Evolutionary conservation across 345 rosid genomes (phyloP).

Genomic region (Triadica sebifera): DNA sequence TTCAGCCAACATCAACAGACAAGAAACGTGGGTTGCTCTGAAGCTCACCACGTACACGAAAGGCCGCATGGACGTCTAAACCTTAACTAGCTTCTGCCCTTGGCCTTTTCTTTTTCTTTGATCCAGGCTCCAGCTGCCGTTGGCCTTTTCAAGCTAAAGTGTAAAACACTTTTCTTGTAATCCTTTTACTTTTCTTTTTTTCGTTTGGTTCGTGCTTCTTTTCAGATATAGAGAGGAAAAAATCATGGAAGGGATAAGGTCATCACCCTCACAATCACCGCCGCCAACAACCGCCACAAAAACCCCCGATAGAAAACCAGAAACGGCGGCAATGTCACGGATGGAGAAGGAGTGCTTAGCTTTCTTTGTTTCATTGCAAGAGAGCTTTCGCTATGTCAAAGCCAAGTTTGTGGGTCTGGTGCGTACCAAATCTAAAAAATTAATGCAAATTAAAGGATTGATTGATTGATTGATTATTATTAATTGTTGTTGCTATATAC

Average conservation of each 20-base stretch:
- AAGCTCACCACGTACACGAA: neutral
- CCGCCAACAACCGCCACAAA: conserved; percentile 6
- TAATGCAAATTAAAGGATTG: too few species aligned
- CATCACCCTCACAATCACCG: neutral
- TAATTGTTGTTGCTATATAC: too few species aligned
- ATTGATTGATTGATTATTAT: too few species aligned
- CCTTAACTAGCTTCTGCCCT: neutral
- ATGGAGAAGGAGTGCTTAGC: conserved; percentile 39
- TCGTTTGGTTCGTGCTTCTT: too few species aligned
- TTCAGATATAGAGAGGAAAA: neutral
- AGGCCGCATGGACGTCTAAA: conserved; percentile 4
- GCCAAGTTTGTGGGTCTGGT: conserved; percentile 36
- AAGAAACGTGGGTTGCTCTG: too few species aligned
- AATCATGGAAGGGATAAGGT: conserved; percentile 33
- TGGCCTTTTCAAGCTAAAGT: too few species aligned
- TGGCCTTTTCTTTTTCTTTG: too few species aligned
- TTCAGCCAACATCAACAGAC: too few species aligned
- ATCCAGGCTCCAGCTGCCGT: too few species aligned
- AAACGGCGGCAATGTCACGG: conserved; percentile 28
- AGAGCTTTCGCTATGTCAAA: conserved; percentile 46
- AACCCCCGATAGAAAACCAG: conserved; percentile 1
- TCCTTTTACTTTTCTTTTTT: too few species aligned
- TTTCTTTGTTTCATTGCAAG: conserved; percentile 44
- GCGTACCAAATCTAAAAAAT: neutral
- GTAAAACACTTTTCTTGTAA: too few species aligned